Evolutionary conservation across 2,329 filamentous ascomycete species (phyloP).

Genomic region (Diaporthe vaccinii): DNA sequence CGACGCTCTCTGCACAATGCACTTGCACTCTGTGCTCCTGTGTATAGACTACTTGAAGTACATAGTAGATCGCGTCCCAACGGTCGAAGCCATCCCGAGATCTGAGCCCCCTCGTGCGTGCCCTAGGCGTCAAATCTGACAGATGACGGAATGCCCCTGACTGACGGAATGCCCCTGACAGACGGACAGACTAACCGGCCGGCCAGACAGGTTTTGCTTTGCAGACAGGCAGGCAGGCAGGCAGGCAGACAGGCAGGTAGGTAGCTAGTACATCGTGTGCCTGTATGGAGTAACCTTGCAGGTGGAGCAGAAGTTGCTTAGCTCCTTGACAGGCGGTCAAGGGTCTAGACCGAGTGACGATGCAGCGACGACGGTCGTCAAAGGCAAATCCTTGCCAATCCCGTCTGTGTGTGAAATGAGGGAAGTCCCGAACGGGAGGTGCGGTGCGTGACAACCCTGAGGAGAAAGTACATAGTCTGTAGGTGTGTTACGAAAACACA

Average conservation of each 20-base stretch:
- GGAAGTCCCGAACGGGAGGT: background rate
- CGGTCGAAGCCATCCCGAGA: conserved; percentile 13
- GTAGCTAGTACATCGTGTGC: background rate
- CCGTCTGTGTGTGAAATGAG: background rate
- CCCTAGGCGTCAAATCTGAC: conserved; percentile 17
- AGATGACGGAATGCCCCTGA: conserved; percentile 24
- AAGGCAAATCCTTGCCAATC: conserved; percentile 24
- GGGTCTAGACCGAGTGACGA: conserved; percentile 20
- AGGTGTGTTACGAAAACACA: background rate
- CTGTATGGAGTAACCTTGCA: background rate
- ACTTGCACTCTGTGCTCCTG: background rate
- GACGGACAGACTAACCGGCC: background rate
- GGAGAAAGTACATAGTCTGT: background rate
- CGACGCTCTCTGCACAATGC: background rate
- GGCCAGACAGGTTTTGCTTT: background rate
- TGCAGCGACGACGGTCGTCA: background rate
- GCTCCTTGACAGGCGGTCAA: conserved; percentile 38
- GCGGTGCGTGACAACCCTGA: background rate
- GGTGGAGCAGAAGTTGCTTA: background rate
- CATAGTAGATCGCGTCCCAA: conserved; percentile 3
- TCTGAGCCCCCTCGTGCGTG: conserved; percentile 10
- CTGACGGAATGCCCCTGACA: conserved; percentile 10
- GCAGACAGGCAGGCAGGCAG: background rate
- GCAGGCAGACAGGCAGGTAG: background rate
- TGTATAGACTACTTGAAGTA: background rate